Evolutionary conservation across 1,284 basidiomycete genomes (phyloP), one percentile per base, ranked within the genome.

Genomic region (Caloboletus firmus): DNA sequence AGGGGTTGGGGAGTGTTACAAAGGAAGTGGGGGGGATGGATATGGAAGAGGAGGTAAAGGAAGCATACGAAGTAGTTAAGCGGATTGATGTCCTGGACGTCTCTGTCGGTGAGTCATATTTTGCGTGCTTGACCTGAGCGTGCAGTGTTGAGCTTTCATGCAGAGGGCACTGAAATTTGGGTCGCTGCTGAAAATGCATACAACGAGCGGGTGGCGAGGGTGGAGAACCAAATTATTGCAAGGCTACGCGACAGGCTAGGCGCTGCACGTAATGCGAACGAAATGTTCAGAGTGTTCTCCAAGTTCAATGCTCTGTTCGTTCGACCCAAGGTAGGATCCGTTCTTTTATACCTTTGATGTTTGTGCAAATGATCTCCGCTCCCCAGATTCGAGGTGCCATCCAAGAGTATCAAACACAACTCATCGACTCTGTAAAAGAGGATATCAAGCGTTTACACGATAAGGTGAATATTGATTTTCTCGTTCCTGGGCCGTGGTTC

Each of bases 281-380:
- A 98, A 76, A 99, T 98, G 95, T 98, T 99, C 74, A 84, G 95
- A 51, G 96, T 98, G 45, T 96, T 99, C 73, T 96, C 93, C 6
- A 97, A 97, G 74, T 99, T 98, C 79, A 98, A 99, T 72, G 92
- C 93, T 2, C 77, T 99, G 32, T 98, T 99, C 69, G 95, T 99
- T 32, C 82, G 97, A 56, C 96, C 95, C n/a, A 98, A 98, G 84
- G 93, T 93, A 49, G 44, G 78, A 49, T 4, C n/a, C 15, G 0
- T 35, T n/a, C 12, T 35, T 20, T 26, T 22, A 43, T 39, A 35
- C 43, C 18, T 17, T 35, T 42, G 11, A 5, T 45, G 18, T 45
- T 18, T 30, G 31, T 30, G 11, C 8, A 47, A 28, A 32, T 24
- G 12, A 50, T 42, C n/a, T 17, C 35, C 15, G n/a, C 17, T 49